Evolutionary conservation across 2,329 filamentous ascomycete species (phyloP), one percentile per base, ranked within the genome.

Genomic region (Pseudocercospora crystallina): DNA sequence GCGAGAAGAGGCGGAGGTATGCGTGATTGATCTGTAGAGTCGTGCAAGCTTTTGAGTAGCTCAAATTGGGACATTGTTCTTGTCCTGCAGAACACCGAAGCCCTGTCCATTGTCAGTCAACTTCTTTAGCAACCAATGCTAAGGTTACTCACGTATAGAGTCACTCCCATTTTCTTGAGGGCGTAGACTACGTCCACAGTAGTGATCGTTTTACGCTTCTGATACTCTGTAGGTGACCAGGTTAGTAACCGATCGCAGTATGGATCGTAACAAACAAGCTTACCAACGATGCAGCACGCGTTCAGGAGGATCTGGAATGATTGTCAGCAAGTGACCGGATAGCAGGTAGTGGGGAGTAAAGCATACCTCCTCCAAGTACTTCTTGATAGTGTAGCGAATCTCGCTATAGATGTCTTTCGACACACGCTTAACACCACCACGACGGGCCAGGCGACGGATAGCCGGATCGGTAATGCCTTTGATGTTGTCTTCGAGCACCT

Each of bases 401-500:
- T 86, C 83, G 0, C 82, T 74, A 61, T 91, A 91, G 2, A 90
- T 83, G 0, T 38, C 56, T 0, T 64, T 77, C 0, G 83, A 85
- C 5, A 91, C 89, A 0, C 87, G 76, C 65, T 90, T 90, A 0
- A 91, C 84, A 0, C 88, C 88, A 1, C 87, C 88, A 5, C 88
- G 82, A 5, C 88, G 81, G 1, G 88, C 88, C 0, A 91, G 71
- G 37, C 87, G 84, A 69, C 90, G 87, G 51, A 63, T 65, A 40
- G 46, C 57, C 1, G 48, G 49, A 85, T 95, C 95, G 69, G 90
- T 96, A 71, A 96, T 94, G 77, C 91, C 90, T 79, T 95, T 89
- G 71, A 96, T 95, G 86, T 95, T 96, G 86, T 96, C 90, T 17
- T 43, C 32, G 8, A 43, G 33, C 61, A 54, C 9, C 12, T 39